A percentile compares a stretch with the other conserved stretches of the same genome.
Evolutionary conservation across 2,329 filamentous ascomycete species (phyloP).

Genomic region (Cladophialophora bantiana): DNA sequence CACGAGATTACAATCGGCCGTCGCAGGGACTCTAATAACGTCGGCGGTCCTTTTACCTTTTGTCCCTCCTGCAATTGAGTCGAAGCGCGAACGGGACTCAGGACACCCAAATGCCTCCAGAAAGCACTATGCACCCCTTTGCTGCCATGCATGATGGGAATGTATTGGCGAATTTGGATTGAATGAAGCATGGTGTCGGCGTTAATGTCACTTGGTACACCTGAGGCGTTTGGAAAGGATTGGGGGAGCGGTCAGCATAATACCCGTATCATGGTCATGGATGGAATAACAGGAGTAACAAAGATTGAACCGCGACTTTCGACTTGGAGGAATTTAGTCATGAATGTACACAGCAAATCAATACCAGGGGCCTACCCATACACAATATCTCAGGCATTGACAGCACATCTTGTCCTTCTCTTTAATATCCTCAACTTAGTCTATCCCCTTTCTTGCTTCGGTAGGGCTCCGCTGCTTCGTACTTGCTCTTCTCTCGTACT

Average conservation of each 20-base stretch:
- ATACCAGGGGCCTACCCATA: neutral
- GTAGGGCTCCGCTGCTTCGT: slow-evolving; percentile 80
- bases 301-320: slow-evolving; percentile 3
- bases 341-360: slow-evolving; percentile 29
- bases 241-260: slow-evolving; percentile 15
- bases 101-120: slow-evolving; percentile 47
- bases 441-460: slow-evolving; percentile 83
- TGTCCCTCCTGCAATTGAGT: slow-evolving; percentile 56
- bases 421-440: slow-evolving; percentile 63
- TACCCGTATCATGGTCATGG: slow-evolving; percentile 19
- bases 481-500: slow-evolving; percentile 82
- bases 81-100: slow-evolving; percentile 50
- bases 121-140: slow-evolving; percentile 45
- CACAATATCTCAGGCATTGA: slow-evolving; percentile 8
- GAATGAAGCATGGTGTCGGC: slow-evolving; percentile 18
- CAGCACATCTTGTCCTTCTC: neutral
- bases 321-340: neutral
- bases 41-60: slow-evolving; percentile 55
- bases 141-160: slow-evolving; percentile 36
- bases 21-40: slow-evolving; percentile 51
- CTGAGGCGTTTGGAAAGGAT: slow-evolving; percentile 10
- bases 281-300: slow-evolving; percentile 3
- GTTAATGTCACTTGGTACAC: slow-evolving; percentile 14
- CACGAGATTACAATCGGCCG: slow-evolving; percentile 49
- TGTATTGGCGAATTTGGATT: slow-evolving; percentile 7